Base-by-base conservation (phyloP, 2,329 filamentous ascomycete species). In the Fusarium hostae region DNA sequence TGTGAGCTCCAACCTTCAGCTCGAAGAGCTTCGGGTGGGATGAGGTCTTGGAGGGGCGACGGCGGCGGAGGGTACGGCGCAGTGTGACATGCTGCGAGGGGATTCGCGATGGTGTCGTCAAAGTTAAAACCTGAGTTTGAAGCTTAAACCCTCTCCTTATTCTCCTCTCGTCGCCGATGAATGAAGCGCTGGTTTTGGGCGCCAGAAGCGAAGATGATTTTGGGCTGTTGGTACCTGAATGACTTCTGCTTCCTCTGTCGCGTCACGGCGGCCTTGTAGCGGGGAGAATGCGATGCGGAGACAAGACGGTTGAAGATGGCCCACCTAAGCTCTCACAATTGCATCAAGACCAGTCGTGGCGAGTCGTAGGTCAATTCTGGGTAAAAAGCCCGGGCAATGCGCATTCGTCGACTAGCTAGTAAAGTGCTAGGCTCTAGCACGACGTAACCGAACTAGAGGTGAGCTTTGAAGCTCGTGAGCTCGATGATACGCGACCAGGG, bases 61-160 rank as follows among this genome's bases (percentile, higher is more conserved):
- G 65, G 63, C 65, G 63, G 50, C 58, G 69, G 63, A 72, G 47
- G 62, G 24, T 58, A 58, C 59, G 45, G 67, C 65, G 71, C 76
- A 78, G 69, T 55, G 43, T 69, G 65, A 76, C 76, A 78, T 78
- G 75, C 76, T 78, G 76, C 55, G 71, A 63, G 55, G 61, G 68
- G 47, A 55, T 60, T 58, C 37, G 58, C 51, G 59, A 65, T 61
- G 52, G 59, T 58, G 52, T 52, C 22, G 52, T 48, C 54, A 52
- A 43, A 75, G 61, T 68, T 63, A 50, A 48, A 70, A 59, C 63
- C 56, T 59, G 52, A 54, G 47, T 41, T 45, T 62, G 55, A 39
- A 70, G 48, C 32, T 58, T 34, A 50, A 60, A 30, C 44, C 45
- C 30, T 45, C 44, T 30, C 45, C 37, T 51, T 55, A 43, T 32